phyloP scores from a whole-genome alignment of 1,284 basidiomycete species.

The Apiotrichum gracile region DNA sequence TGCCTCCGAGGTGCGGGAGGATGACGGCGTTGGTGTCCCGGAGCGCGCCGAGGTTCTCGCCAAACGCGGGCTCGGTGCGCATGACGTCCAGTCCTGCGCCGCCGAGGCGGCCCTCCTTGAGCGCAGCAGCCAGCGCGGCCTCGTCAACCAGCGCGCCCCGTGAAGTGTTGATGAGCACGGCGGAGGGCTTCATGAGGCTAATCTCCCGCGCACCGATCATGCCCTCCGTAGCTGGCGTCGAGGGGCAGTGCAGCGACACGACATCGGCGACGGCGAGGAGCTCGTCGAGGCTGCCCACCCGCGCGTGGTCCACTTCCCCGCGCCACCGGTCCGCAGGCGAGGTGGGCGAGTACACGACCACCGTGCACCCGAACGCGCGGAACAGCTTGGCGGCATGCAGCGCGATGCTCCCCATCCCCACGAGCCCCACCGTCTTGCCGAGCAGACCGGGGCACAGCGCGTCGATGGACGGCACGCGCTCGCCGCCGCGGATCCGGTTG shows the following conservation, averaged over 20 bases:
- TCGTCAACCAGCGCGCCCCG: constrained; percentile 51
- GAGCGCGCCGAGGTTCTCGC: constrained; percentile 31
- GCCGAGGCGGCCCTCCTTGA: constrained; percentile 44
- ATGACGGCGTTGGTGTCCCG: constrained; percentile 31
- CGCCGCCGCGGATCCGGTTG: constrained; percentile 54
- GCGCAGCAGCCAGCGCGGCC: constrained; percentile 46
- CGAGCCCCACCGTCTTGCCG: constrained; percentile 42
- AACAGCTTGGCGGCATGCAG: constrained; percentile 41
- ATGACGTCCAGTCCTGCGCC: constrained; percentile 54
- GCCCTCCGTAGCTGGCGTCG: constrained; percentile 44
- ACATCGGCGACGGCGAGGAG: constrained; percentile 47
- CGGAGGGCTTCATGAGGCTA: constrained; percentile 38
- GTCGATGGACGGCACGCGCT: constrained; percentile 54
- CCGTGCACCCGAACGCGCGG: constrained; percentile 34
- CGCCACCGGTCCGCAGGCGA: constrained; percentile 39
- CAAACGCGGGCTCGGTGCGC: constrained; percentile 41
- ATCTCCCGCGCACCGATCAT: constrained; percentile 46
- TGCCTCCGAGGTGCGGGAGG: constrained; percentile 40
- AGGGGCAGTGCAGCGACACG: constrained; percentile 51
- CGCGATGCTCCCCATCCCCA: constrained; percentile 50
- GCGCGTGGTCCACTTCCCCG: constrained; percentile 50
- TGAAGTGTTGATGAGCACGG: constrained; percentile 51
- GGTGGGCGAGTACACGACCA: constrained; percentile 47
- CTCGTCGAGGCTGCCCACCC: constrained; percentile 38
- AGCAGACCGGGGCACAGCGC: constrained; percentile 45